These are phyloP conservation scores for Alternaria sp. DNA, from an alignment of 2,329 filamentous ascomycete genomes.

Conservation along the genomic window DNA sequence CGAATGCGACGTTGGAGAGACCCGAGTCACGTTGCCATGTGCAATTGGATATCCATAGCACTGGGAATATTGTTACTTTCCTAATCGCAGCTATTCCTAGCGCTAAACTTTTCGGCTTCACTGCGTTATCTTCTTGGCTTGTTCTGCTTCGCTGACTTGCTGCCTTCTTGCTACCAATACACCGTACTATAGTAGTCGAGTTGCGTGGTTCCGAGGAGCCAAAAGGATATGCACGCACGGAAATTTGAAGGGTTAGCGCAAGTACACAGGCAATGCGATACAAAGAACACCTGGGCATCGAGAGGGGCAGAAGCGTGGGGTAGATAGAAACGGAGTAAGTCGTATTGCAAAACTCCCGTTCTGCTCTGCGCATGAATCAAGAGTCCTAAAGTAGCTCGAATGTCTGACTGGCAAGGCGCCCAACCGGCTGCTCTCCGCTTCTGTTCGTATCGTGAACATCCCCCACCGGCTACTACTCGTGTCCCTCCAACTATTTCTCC, in stretches of 20 bases:
- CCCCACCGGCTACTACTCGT: not conserved
- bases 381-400: not conserved
- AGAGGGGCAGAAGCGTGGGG: not conserved
- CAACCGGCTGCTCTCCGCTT: not conserved
- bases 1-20: not conserved
- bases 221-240: slow-evolving; percentile 8
- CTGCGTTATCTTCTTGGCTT: not conserved
- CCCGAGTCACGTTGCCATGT: slow-evolving; percentile 7
- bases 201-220: not conserved
- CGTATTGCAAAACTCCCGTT: not conserved
- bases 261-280: not conserved
- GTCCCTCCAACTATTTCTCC: not conserved
- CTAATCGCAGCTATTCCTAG: not conserved
- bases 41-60: slow-evolving; percentile 9
- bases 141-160: slow-evolving; percentile 4
- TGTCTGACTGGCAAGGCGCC: not conserved
- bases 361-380: not conserved
- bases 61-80: slow-evolving; percentile 1
- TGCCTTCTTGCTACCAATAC: not conserved
- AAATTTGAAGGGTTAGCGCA: slow-evolving; percentile 6
- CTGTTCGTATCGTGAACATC: not conserved
- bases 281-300: not conserved
- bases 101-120: not conserved
- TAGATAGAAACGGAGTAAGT: not conserved
- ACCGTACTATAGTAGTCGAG: not conserved